Conservation (phyloP, 2,329 filamentous ascomycete species). For the Cordyceps cateniannulata region DNA sequence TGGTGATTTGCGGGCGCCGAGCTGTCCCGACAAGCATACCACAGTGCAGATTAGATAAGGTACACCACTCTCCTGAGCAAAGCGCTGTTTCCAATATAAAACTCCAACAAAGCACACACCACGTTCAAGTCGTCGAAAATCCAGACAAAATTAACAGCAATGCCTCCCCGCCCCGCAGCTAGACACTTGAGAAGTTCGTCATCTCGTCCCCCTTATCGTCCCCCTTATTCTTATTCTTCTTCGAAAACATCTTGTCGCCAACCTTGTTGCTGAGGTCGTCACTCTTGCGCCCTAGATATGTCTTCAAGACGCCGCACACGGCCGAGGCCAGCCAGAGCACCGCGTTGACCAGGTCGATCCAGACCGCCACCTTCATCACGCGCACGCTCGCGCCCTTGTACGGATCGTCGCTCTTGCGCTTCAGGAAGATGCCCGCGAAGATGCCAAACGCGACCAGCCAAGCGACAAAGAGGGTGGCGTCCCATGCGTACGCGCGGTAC, state of each 20-base stretch:
- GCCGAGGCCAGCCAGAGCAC: constrained; percentile 55
- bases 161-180: background rate
- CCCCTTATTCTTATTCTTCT: constrained; percentile 21
- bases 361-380: constrained; percentile 65
- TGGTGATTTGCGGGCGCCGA: background rate
- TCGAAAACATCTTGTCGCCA: constrained; percentile 31
- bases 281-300: constrained; percentile 34
- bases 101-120: background rate
- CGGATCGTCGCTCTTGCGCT: constrained; percentile 44
- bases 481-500: constrained; percentile 39
- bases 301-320: constrained; percentile 34
- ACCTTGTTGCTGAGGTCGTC: constrained; percentile 32
- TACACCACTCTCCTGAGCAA: background rate
- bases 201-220: constrained; percentile 6
- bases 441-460: constrained; percentile 67
- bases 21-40: background rate
- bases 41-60: background rate
- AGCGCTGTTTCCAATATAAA: background rate
- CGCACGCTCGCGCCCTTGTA: constrained; percentile 38
- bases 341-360: constrained; percentile 63
- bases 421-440: constrained; percentile 65
- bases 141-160: background rate
- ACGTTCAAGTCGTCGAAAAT: background rate
- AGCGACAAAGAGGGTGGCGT: constrained; percentile 34
- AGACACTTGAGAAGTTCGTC: constrained; percentile 24